Conservation (phyloP, 2,329 filamentous ascomycete genomes). For the Hirsutella thompsonii region DNA sequence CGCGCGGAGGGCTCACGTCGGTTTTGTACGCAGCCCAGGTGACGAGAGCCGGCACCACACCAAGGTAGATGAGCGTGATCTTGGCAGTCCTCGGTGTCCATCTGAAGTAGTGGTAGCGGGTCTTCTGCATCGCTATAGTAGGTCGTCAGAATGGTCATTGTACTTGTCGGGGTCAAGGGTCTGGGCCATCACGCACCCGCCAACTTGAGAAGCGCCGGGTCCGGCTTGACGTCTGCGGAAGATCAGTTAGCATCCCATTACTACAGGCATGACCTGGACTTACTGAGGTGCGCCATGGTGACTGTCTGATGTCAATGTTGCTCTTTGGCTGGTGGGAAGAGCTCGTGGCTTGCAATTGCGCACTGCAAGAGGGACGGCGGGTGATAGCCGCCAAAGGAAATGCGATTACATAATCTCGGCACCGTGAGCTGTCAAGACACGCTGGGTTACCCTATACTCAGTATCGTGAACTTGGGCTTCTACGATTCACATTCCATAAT, state of each 20-base stretch:
- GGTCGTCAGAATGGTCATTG: constrained; percentile 10
- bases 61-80: constrained; percentile 65
- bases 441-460: too few species aligned
- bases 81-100: constrained; percentile 78
- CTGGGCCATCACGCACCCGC: constrained; percentile 19
- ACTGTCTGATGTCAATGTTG: constrained; percentile 6
- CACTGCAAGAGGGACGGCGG: background rate
- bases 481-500: too few species aligned
- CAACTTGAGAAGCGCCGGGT: constrained; percentile 28
- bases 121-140: constrained; percentile 60
- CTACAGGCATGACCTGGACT: constrained; percentile 2
- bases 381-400: too few species aligned
- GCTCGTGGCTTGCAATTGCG: background rate
- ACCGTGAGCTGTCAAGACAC: too few species aligned
- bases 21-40: constrained; percentile 64
- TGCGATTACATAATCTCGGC: too few species aligned
- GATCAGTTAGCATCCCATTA: constrained; percentile 12
- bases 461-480: too few species aligned
- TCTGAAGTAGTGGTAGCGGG: constrained; percentile 89
- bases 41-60: constrained; percentile 57
- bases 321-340: background rate
- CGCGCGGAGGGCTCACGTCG: constrained; percentile 55
- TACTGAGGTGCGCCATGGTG: constrained; percentile 28
- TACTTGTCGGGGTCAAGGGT: constrained; percentile 1
- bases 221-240: constrained; percentile 24